These are phyloP conservation scores for Hypseocharis bilobata DNA, from an alignment of 441 rosid species.

Conservation along the genomic window DNA sequence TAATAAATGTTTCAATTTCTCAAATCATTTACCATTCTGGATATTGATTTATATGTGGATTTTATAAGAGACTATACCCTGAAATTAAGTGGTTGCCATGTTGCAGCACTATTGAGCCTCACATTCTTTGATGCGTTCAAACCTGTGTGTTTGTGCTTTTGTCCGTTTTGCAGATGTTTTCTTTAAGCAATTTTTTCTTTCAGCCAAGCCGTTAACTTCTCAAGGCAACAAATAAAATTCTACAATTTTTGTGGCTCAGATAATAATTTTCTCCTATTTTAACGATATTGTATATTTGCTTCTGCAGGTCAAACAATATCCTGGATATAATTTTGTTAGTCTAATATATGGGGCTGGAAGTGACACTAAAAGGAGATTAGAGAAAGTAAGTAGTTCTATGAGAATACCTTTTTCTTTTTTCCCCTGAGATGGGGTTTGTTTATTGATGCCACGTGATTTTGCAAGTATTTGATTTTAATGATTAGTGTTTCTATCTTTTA, in stretches of 20 bases:
- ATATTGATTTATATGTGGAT: not conserved
- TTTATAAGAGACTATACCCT: not conserved
- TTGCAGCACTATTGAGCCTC: not conserved
- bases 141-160: not conserved
- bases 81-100: not conserved
- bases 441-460: not conserved
- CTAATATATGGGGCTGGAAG: constrained; percentile 70
- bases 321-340: constrained; percentile 59
- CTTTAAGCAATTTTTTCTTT: not conserved
- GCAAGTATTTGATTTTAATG: not conserved
- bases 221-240: not conserved
- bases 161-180: not conserved
- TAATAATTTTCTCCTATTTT: not conserved
- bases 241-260: not conserved
- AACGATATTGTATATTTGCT: constrained; percentile 5
- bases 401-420: not conserved
- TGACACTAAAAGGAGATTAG: constrained; percentile 62
- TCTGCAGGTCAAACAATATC: constrained; percentile 60
- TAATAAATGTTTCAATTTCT: too few species aligned
- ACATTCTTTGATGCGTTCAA: not conserved
- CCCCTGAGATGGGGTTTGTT: too few species aligned
- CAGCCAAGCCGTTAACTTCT: not conserved
- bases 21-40: not conserved
- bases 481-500: not conserved
- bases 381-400: constrained; percentile 42